Evolutionary conservation across 208 protist genomes (phyloP).

Genomic region (Leptomonas seymouri): DNA sequence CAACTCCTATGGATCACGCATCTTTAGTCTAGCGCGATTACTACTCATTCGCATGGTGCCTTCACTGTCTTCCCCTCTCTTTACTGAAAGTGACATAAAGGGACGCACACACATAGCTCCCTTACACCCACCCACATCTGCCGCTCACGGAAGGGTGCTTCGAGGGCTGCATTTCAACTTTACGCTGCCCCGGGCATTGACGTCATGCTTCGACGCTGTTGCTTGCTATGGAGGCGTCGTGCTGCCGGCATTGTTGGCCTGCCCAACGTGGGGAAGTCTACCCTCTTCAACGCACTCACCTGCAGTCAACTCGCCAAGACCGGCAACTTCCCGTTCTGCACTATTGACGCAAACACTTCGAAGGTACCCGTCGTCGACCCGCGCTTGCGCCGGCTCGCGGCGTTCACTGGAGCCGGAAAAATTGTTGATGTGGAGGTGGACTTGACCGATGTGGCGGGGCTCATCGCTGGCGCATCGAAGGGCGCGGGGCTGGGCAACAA

Average conservation of each 20-base stretch:
- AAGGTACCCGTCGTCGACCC: constrained; percentile 78
- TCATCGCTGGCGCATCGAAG: constrained; percentile 86
- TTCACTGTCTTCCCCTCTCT: too few species aligned
- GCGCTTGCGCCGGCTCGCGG: constrained; percentile 71
- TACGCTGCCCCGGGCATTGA: too few species aligned
- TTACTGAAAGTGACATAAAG: too few species aligned
- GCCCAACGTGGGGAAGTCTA: constrained; percentile 93
- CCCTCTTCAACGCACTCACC: constrained; percentile 94
- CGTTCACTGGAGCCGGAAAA: constrained; percentile 62
- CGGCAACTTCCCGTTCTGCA: constrained; percentile 95
- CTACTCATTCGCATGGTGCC: too few species aligned
- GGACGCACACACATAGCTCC: too few species aligned
- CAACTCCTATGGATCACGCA: too few species aligned
- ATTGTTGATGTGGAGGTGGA: constrained; percentile 85
- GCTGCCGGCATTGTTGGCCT: constrained; percentile 90
- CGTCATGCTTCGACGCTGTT: constrained; percentile 29
- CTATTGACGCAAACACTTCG: constrained; percentile 91
- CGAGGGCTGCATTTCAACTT: too few species aligned
- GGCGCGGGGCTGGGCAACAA: constrained; percentile 89
- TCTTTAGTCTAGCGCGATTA: too few species aligned
- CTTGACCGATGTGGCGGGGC: constrained; percentile 88
- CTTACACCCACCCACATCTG: too few species aligned
- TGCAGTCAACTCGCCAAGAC: constrained; percentile 87
- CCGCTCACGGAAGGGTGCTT: too few species aligned
- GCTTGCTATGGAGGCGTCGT: constrained; percentile 37